Base-by-base conservation (phyloP, 2,329 filamentous ascomycete genomes). In the Ciborinia camelliae region DNA sequence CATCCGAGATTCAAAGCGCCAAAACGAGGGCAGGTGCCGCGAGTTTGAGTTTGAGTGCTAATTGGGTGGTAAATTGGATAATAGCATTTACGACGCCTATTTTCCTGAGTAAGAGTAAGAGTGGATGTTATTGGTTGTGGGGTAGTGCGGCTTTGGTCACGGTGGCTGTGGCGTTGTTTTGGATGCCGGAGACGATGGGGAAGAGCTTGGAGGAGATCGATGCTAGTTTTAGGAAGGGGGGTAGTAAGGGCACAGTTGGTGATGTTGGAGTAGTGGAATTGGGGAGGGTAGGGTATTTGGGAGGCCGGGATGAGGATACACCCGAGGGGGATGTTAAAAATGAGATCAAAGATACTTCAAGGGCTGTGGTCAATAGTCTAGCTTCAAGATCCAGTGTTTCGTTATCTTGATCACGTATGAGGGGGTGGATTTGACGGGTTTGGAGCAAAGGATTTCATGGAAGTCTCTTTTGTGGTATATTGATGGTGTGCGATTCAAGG, bases 1-100 rank as follows among this genome's bases (percentile, higher is more conserved):
- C 81, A 0, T 79, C 80, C 10, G 85, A 87, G 73, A 86, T 86
- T 45, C 84, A 86, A 68, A 83, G 83, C 0, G 77, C 79, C 4
- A 75, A 80, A 47, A 86, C 83, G 0, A 77, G 85, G 6, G 84
- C 83, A 0, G 79, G 80, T 0, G 84, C 83, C 4, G 84, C 80
- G 15, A 81, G 79, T 63, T 68, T 86, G 5, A 82, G 81, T 0
- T 78, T 82, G 69, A 77, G 78, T 5, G 75, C 76, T 26, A 81
- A 80, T 59, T 82, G 79, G 72, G 72, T 77, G 52, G 66, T 70
- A 4, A 71, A 72, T 47, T 72, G 67, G 67, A 68, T 74, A 26
- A 69, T 77, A 30, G 75, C 75, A 10, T 72, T 76, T 54, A 76
- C 73, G 14, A 77, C 75, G 0, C 70, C 74, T 30, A 70, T 76